Evolutionary conservation across 148 eudicot genomes (phyloP).

Genomic region (Dysphania ambrosioides): DNA sequence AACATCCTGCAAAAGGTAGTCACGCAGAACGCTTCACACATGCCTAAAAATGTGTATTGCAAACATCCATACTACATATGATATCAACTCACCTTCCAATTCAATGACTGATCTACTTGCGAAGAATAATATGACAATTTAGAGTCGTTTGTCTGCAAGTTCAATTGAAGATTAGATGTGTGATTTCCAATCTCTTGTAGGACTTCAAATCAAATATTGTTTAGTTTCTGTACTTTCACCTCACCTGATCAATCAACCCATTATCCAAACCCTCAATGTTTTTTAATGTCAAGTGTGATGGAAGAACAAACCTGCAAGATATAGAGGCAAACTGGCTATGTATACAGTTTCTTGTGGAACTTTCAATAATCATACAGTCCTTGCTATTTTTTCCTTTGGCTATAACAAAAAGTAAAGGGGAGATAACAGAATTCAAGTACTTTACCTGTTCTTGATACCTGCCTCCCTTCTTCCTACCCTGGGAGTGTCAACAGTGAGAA

Average conservation of each 20-base stretch:
- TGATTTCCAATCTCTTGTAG: not conserved
- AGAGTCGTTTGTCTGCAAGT: slow-evolving; percentile 69
- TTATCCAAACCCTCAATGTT: slow-evolving; percentile 68
- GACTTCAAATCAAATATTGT: not conserved
- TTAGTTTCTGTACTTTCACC: not conserved
- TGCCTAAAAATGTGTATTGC: not conserved
- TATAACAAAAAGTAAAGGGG: not conserved
- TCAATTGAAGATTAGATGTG: not conserved
- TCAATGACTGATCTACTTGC: slow-evolving; percentile 67
- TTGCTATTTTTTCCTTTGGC: not conserved
- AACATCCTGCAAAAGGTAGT: slow-evolving; percentile 52
- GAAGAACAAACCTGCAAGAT: slow-evolving; percentile 58
- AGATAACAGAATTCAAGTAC: not conserved
- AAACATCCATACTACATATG: not conserved
- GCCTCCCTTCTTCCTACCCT: slow-evolving; percentile 90
- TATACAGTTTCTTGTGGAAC: too few species aligned
- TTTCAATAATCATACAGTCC: not conserved
- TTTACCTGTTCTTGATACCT: slow-evolving; percentile 89
- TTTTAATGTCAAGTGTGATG: slow-evolving; percentile 57
- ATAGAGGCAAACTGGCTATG: not conserved
- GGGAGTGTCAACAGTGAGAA: slow-evolving; percentile 90
- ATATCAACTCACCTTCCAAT: slow-evolving; percentile 60
- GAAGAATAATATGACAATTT: slow-evolving; percentile 65
- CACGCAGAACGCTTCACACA: not conserved
- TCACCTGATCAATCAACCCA: slow-evolving; percentile 51